Conservation (phyloP, 2,329 filamentous ascomycete species). For the Westerdykella ornata region DNA sequence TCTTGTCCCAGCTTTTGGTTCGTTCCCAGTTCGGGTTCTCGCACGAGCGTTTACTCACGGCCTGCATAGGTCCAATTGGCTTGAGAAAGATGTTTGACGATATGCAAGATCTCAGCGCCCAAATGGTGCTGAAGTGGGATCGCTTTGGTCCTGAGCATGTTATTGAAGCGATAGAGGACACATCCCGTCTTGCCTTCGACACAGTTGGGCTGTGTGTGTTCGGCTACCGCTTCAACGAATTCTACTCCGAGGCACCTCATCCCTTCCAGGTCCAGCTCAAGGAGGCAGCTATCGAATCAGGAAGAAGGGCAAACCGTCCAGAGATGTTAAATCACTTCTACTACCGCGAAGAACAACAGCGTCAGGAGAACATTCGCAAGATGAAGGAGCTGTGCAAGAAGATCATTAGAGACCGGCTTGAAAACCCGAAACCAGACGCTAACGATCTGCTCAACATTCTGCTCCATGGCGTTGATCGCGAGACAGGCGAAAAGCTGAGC, state of each 20-base stretch:
- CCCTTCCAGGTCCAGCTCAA: slow-evolving; percentile 65
- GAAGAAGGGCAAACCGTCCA: slow-evolving; percentile 46
- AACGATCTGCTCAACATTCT: slow-evolving; percentile 66
- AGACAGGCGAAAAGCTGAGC: slow-evolving; percentile 58
- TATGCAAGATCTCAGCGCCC: slow-evolving; percentile 30
- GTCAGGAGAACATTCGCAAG: slow-evolving; percentile 44
- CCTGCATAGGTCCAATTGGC: slow-evolving; percentile 19
- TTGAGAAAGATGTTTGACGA: slow-evolving; percentile 16
- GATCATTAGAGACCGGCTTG: slow-evolving; percentile 54
- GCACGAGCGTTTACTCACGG: not conserved
- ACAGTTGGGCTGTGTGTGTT: slow-evolving; percentile 66
- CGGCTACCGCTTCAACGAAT: slow-evolving; percentile 68
- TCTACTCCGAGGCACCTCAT: slow-evolving; percentile 62
- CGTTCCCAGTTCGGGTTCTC: not conserved
- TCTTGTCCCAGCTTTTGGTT: slow-evolving; percentile 45
- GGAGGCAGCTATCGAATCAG: slow-evolving; percentile 54
- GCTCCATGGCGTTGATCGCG: slow-evolving; percentile 60
- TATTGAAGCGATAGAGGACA: slow-evolving; percentile 59
- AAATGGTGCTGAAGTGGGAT: slow-evolving; percentile 32
- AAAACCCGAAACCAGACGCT: slow-evolving; percentile 47
- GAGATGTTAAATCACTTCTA: slow-evolving; percentile 13
- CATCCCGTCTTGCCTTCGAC: slow-evolving; percentile 61
- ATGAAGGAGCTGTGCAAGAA: slow-evolving; percentile 33
- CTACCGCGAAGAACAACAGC: slow-evolving; percentile 47
- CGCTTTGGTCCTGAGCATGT: slow-evolving; percentile 47